A percentile compares a stretch with the other conserved stretches of the same genome.
Conservation (phyloP, 345 rosid species). For the Streptanthus diversifolius region DNA sequence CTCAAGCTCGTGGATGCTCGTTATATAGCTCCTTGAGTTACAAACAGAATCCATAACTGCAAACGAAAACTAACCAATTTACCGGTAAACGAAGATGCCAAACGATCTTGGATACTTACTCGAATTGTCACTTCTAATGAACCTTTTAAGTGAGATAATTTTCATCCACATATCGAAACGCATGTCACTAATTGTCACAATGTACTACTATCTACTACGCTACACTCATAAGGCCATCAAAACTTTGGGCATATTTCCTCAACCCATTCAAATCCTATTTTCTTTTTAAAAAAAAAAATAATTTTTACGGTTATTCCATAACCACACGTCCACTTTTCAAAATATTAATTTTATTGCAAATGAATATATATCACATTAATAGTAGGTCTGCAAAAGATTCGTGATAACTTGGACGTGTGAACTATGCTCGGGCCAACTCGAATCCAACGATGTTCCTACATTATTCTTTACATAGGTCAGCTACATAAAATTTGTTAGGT, state of each 20-base stretch:
- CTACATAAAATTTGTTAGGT: too few relatives aligned
- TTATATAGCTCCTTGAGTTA: not conserved
- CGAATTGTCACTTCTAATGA: not conserved
- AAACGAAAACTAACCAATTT: not conserved
- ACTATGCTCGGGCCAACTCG: too few relatives aligned
- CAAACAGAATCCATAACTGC: not conserved
- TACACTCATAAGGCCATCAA: not conserved
- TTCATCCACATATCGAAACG: not conserved
- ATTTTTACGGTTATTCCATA: too few relatives aligned
- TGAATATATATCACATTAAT: too few relatives aligned
- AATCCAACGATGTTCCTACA: too few relatives aligned
- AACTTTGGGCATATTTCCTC: not conserved
- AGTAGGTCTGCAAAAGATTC: too few relatives aligned
- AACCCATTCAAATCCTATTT: too few relatives aligned
- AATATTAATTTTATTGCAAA: too few relatives aligned
- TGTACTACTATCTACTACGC: not conserved
- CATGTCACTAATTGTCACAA: not conserved
- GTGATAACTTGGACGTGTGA: too few relatives aligned
- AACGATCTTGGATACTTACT: not conserved
- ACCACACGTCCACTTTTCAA: too few relatives aligned
- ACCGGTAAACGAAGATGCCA: not conserved
- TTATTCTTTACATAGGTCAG: too few relatives aligned
- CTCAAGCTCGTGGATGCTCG: not conserved
- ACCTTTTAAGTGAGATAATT: not conserved
- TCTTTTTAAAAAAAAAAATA: too few relatives aligned